Evolutionary conservation across 257 asterid genomes (phyloP).

Genomic region (Linderniella brevidens): DNA sequence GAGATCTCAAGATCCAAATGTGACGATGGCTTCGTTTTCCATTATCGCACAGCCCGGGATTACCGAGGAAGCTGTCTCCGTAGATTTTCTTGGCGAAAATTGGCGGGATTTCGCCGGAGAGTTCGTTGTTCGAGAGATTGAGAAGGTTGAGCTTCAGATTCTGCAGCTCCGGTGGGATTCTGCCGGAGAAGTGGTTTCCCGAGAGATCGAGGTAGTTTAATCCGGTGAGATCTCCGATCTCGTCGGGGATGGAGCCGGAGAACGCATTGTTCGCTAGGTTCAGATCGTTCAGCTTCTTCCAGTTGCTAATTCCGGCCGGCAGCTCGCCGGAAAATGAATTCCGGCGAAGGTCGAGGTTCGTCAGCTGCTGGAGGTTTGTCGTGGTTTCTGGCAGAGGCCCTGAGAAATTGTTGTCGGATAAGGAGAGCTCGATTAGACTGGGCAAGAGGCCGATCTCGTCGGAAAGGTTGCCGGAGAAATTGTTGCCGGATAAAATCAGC

Average conservation of each 20-base stretch:
- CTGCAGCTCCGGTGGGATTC: conserved; percentile 55
- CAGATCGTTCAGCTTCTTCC: conserved; percentile 77
- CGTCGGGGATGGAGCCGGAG: conserved; percentile 65
- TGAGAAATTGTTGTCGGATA: conserved; percentile 37
- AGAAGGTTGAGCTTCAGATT: conserved; percentile 81
- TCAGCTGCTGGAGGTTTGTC: conserved; percentile 67
- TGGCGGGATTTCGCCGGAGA: conserved; percentile 77
- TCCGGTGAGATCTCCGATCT: conserved; percentile 62
- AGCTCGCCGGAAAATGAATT: conserved; percentile 54
- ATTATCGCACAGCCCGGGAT: conserved; percentile 52
- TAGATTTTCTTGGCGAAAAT: conserved; percentile 67
- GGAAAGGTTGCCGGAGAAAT: conserved; percentile 64
- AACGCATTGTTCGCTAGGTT: conserved; percentile 62
- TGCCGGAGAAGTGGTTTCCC: conserved; percentile 53
- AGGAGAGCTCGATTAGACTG: conserved; percentile 51
- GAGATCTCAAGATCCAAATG: conserved; percentile 47
- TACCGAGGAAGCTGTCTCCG: conserved; percentile 61
- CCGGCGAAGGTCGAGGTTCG: conserved; percentile 71
- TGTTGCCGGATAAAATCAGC: conserved; percentile 53
- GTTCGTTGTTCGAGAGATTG: conserved; percentile 62
- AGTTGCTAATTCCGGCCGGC: conserved; percentile 48
- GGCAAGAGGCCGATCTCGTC: conserved; percentile 69
- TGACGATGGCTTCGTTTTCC: conserved; percentile 27
- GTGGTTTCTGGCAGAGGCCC: conserved; percentile 65
- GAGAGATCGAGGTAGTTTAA: conserved; percentile 88